Percentiles rank a stretch among this genome's conserved stretches.
phyloP scores from a whole-genome alignment of 2,329 filamentous ascomycete species.

The Aspergillus versicolor region DNA sequence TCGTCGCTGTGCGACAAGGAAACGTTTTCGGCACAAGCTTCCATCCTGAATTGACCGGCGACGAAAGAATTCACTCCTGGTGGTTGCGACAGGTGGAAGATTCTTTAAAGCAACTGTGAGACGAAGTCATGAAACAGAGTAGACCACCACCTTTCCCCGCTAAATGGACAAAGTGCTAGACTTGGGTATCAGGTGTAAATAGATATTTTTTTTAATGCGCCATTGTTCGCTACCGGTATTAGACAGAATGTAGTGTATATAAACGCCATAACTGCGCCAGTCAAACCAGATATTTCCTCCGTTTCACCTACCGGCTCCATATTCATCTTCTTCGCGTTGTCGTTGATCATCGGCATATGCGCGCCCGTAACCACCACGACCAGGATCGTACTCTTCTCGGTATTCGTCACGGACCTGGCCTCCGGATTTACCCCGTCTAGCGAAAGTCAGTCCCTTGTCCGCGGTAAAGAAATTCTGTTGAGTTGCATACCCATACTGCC shows the following conservation, averaged over 20 bases:
- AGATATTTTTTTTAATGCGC: conserved; percentile 17
- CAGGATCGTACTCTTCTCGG: conserved; percentile 93
- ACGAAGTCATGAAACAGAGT: conserved; percentile 19
- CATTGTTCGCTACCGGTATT: conserved; percentile 26
- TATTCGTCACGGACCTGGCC: conserved; percentile 98
- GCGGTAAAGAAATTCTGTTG: not conserved
- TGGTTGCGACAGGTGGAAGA: conserved; percentile 74
- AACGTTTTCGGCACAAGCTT: conserved; percentile 96
- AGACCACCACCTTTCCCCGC: conserved; percentile 17
- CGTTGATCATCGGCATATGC: conserved; percentile 67
- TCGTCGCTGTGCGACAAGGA: conserved; percentile 84
- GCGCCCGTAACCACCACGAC: conserved; percentile 82
- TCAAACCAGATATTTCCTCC: conserved; percentile 13
- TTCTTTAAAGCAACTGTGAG: conserved; percentile 31
- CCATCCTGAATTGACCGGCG: conserved; percentile 87
- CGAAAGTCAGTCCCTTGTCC: conserved; percentile 1
- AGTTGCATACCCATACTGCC: conserved; percentile 74
- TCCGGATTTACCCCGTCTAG: conserved; percentile 80
- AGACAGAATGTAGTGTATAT: conserved; percentile 28
- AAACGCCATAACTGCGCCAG: conserved; percentile 35
- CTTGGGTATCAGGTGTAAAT: conserved; percentile 31
- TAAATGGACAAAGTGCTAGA: conserved; percentile 13
- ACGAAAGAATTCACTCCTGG: conserved; percentile 88
- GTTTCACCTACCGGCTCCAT: conserved; percentile 54
- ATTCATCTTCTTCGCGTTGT: conserved; percentile 58